Evolutionary conservation across 2,329 filamentous ascomycete genomes (phyloP).

Genomic region (Diplodia mutila): DNA sequence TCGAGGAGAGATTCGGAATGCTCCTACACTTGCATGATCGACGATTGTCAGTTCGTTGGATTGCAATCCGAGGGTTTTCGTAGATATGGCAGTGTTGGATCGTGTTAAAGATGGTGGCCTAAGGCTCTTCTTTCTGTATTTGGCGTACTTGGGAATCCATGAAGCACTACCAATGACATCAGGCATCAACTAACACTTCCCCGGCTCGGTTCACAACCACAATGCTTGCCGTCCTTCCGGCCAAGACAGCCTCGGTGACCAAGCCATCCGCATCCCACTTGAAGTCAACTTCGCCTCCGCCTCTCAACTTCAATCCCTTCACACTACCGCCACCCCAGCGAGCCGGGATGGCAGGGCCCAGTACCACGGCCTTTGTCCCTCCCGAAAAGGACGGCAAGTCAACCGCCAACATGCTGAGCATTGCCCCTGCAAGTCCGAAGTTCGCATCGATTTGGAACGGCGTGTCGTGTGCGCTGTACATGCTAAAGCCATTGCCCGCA

Average conservation of each 20-base stretch:
- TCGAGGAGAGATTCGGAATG: not conserved
- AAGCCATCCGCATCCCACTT: conserved; percentile 47
- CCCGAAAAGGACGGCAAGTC: conserved; percentile 41
- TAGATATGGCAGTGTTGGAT: too few relatives aligned
- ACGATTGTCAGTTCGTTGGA: too few relatives aligned
- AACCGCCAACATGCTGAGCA: conserved; percentile 58
- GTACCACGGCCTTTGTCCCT: not conserved
- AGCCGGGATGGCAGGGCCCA: conserved; percentile 55
- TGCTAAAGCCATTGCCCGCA: conserved; percentile 55
- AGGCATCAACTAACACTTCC: not conserved
- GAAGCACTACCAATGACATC: not conserved
- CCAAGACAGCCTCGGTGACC: conserved; percentile 33
- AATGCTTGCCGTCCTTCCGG: conserved; percentile 26
- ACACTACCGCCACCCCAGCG: conserved; percentile 52
- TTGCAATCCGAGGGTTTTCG: too few relatives aligned
- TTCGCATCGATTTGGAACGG: conserved; percentile 66
- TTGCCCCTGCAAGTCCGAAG: conserved; percentile 56
- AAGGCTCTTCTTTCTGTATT: too few relatives aligned
- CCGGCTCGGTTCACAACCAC: conserved; percentile 27
- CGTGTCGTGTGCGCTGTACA: conserved; percentile 52
- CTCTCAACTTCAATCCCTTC: conserved; percentile 49
- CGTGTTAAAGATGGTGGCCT: too few relatives aligned
- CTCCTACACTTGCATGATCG: too few relatives aligned
- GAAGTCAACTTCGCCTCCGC: conserved; percentile 51
- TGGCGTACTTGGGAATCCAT: not conserved